These are phyloP conservation scores for Jimgerdemannia lactiflua DNA, from an alignment of 192 early-diverging fungal genomes.

Conservation along the genomic window DNA sequence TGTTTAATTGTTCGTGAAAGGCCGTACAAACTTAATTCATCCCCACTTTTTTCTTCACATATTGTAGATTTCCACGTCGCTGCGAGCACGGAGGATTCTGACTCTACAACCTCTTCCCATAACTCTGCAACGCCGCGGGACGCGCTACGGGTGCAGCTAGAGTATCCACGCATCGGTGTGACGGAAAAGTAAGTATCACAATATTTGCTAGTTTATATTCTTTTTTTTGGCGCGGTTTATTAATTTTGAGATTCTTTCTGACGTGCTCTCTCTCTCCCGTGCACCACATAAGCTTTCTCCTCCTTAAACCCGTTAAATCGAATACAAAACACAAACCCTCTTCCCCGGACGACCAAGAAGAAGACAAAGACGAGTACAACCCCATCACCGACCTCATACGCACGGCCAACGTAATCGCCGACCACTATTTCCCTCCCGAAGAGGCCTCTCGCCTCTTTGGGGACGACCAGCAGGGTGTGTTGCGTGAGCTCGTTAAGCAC, in stretches of 20 bases:
- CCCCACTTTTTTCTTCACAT: not conserved
- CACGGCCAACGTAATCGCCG: slow-evolving; percentile 66
- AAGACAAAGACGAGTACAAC: slow-evolving; percentile 73
- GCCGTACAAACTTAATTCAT: not conserved
- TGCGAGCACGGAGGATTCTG: not conserved
- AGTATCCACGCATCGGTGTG: slow-evolving; percentile 36
- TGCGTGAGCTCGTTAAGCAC: slow-evolving; percentile 75
- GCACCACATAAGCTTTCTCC: slow-evolving; percentile 26
- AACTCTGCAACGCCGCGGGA: not conserved
- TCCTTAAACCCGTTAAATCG: slow-evolving; percentile 40
- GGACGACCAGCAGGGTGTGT: slow-evolving; percentile 59
- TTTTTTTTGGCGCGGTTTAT: not conserved
- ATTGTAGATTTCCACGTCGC: not conserved
- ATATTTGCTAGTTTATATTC: not conserved
- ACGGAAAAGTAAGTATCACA: slow-evolving; percentile 27
- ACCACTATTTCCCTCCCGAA: slow-evolving; percentile 51
- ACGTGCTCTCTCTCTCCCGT: not conserved
- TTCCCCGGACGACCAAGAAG: slow-evolving; percentile 33
- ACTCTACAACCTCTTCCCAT: not conserved
- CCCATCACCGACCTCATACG: slow-evolving; percentile 79
- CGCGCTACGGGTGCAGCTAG: slow-evolving; percentile 26
- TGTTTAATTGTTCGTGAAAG: not conserved
- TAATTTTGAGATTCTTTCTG: slow-evolving; percentile 16
- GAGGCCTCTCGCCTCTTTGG: slow-evolving; percentile 53
- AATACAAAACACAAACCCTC: slow-evolving; percentile 18